Conservation (phyloP, 2,329 filamentous ascomycete species). For the Cladophialophora immunda region DNA sequence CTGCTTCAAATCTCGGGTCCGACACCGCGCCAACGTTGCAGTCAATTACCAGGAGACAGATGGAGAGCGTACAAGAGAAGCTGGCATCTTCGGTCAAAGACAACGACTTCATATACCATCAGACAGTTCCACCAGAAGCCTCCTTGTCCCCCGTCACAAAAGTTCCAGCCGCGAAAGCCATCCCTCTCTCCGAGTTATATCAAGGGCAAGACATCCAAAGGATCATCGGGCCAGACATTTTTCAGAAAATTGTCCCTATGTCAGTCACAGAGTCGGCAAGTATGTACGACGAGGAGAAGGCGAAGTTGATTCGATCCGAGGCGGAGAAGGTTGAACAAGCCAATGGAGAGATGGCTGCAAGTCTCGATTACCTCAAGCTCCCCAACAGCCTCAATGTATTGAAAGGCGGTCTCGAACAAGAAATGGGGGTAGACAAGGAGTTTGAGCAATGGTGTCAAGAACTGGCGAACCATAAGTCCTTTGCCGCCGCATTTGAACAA, state of each 20-base stretch:
- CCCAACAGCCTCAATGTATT: slow-evolving; percentile 89
- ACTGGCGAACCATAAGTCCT: slow-evolving; percentile 83
- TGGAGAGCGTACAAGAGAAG: slow-evolving; percentile 81
- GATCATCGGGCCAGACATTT: slow-evolving; percentile 96
- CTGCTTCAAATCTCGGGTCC: slow-evolving; percentile 81
- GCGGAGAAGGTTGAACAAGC: slow-evolving; percentile 91
- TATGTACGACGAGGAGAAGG: slow-evolving; percentile 97
- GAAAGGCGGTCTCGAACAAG: slow-evolving; percentile 91
- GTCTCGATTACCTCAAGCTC: slow-evolving; percentile 89
- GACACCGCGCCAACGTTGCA: slow-evolving; percentile 78
- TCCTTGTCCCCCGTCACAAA: slow-evolving; percentile 84
- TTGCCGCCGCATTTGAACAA: slow-evolving; percentile 78
- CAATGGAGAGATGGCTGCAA: slow-evolving; percentile 94
- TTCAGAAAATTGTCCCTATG: slow-evolving; percentile 94
- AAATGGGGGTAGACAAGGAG: slow-evolving; percentile 86
- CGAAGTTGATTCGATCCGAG: slow-evolving; percentile 91
- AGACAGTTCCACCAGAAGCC: slow-evolving; percentile 85
- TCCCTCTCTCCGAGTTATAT: slow-evolving; percentile 95
- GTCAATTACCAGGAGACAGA: slow-evolving; percentile 86
- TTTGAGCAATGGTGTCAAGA: slow-evolving; percentile 95
- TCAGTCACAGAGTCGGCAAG: slow-evolving; percentile 96
- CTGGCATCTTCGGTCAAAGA: slow-evolving; percentile 81
- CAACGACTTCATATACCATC: slow-evolving; percentile 98
- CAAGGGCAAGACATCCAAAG: slow-evolving; percentile 96
- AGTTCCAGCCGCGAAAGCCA: slow-evolving; percentile 92